Conservation (phyloP, 768 basidiomycete species). For the Mycena maculata region DNA sequence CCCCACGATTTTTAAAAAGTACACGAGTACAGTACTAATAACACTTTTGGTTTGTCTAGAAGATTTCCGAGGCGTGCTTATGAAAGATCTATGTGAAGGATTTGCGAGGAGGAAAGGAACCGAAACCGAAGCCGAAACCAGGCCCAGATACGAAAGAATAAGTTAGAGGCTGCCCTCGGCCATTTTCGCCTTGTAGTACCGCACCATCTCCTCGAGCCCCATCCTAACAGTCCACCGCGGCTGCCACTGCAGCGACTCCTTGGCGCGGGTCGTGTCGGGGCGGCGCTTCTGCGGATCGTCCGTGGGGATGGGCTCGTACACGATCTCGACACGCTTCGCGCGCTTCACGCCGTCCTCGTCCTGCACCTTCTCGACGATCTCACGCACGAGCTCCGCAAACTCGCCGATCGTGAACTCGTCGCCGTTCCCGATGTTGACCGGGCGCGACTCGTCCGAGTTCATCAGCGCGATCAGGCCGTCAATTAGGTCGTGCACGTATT, state of each 20-base stretch:
- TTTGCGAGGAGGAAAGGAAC: background rate
- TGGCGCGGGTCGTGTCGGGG: constrained; percentile 93
- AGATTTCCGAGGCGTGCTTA: background rate
- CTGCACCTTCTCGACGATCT: constrained; percentile 94
- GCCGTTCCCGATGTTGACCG: constrained; percentile 95
- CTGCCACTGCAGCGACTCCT: constrained; percentile 87
- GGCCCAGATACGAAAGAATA: too few relatives aligned
- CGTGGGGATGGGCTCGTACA: constrained; percentile 84
- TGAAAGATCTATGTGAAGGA: constrained; percentile 8
- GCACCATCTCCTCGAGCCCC: constrained; percentile 95
- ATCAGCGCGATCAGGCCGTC: constrained; percentile 94
- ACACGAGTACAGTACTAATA: background rate
- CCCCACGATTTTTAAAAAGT: background rate
- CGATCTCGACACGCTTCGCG: constrained; percentile 67
- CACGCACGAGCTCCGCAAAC: constrained; percentile 92
- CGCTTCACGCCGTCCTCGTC: constrained; percentile 75
- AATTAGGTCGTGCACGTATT: constrained; percentile 97
- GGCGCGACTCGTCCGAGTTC: constrained; percentile 93
- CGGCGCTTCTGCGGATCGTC: constrained; percentile 96
- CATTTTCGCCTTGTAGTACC: constrained; percentile 93
- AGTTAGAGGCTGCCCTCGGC: constrained; percentile 85
- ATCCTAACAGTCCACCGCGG: constrained; percentile 93
- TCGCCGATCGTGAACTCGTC: constrained; percentile 97
- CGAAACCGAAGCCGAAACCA: constrained; percentile 4
- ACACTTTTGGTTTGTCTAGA: constrained; percentile 4